A percentile compares a stretch with the other conserved stretches of the same genome.
These are phyloP conservation scores for Syzygium oleosum DNA, from an alignment of 345 rosid species.

Conservation along the genomic window DNA sequence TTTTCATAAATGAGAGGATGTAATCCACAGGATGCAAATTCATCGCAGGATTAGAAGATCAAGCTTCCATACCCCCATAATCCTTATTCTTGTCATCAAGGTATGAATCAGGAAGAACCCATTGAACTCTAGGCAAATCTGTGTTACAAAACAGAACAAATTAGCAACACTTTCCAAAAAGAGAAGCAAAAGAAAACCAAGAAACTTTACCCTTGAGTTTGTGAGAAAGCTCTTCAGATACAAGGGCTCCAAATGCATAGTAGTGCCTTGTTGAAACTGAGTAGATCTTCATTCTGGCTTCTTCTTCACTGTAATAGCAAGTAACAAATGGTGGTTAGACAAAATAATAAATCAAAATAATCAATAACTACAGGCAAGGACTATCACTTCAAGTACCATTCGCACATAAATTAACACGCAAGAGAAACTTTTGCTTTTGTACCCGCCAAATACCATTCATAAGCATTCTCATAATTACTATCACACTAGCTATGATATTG, in stretches of 20 bases:
- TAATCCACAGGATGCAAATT: not conserved
- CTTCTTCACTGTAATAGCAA: constrained; percentile 53
- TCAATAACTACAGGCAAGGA: not conserved
- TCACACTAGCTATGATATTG: not conserved
- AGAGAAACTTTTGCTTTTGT: not conserved
- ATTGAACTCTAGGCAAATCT: constrained; percentile 79
- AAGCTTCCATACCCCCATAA: constrained; percentile 67
- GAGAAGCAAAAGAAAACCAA: not conserved
- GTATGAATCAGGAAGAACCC: constrained; percentile 99
- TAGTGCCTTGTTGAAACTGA: constrained; percentile 79
- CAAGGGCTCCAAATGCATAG: constrained; percentile 88
- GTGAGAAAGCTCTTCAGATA: constrained; percentile 66
- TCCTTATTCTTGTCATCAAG: constrained; percentile 83
- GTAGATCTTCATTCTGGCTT: constrained; percentile 87
- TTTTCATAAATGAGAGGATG: not conserved
- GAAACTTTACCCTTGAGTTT: constrained; percentile 60
- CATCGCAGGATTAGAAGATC: not conserved
- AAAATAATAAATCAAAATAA: not conserved
- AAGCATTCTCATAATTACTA: not conserved
- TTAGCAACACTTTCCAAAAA: not conserved
- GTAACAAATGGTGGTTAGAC: not conserved
- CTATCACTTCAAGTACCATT: not conserved
- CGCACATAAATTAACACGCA: not conserved
- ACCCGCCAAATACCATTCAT: not conserved
- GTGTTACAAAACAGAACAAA: not conserved